Conservation (phyloP, 2,329 filamentous ascomycete species). For the Ploettnerulaceae sp. region DNA sequence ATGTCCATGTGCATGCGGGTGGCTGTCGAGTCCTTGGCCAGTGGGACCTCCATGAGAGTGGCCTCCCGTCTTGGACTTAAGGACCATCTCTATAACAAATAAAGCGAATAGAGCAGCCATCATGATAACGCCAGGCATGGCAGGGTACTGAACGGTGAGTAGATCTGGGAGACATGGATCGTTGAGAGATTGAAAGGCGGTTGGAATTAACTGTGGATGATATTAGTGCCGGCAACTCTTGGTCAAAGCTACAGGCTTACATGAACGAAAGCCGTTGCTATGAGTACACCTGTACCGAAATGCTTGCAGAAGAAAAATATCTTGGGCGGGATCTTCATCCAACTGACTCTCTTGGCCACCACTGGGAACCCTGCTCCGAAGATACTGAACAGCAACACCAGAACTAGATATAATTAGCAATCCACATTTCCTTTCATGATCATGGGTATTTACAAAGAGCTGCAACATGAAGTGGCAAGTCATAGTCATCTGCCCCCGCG, state of each 20-base stretch:
- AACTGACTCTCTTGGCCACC: slow-evolving; percentile 47
- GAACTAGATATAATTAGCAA: slow-evolving; percentile 6
- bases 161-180: slow-evolving; percentile 54
- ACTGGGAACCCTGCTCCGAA: slow-evolving; percentile 57
- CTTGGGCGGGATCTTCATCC: slow-evolving; percentile 44
- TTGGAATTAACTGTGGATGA: slow-evolving; percentile 50
- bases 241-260: slow-evolving; percentile 2
- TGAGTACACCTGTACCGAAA: slow-evolving; percentile 74
- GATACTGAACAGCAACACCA: slow-evolving; percentile 10
- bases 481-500: slow-evolving; percentile 43
- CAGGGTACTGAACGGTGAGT: slow-evolving; percentile 42
- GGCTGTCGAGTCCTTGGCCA: slow-evolving; percentile 2
- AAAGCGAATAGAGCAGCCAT: slow-evolving; percentile 42
- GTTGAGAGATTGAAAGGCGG: slow-evolving; percentile 61
- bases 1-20: background rate
- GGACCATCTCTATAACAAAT: slow-evolving; percentile 50
- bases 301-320: slow-evolving; percentile 66
- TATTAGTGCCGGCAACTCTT: slow-evolving; percentile 11
- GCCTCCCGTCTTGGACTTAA: slow-evolving; percentile 35
- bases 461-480: slow-evolving; percentile 62
- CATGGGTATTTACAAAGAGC: slow-evolving; percentile 41
- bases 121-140: slow-evolving; percentile 45
- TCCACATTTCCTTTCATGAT: background rate
- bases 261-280: slow-evolving; percentile 79
- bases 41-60: slow-evolving; percentile 19